phyloP scores from a whole-genome alignment of 2,329 filamentous ascomycete genomes.

The Fonsecaea erecta region DNA sequence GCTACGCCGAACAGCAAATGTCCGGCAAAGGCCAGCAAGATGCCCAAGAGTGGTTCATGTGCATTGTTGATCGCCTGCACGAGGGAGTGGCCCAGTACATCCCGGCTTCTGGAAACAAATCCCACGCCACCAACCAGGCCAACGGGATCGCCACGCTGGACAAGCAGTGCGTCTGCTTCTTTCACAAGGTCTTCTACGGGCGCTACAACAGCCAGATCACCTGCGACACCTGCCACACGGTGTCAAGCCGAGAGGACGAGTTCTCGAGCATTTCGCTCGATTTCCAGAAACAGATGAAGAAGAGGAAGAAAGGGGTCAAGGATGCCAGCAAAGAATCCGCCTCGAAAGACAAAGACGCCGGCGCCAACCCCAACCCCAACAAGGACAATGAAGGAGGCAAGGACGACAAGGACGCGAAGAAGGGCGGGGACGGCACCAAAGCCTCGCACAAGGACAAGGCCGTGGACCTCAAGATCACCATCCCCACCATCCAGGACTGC shows the following conservation, averaged over 20 bases:
- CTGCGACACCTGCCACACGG: slow-evolving; percentile 83
- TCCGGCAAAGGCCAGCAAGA: slow-evolving; percentile 96
- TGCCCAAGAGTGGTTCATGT: slow-evolving; percentile 96
- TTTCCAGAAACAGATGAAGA: slow-evolving; percentile 72
- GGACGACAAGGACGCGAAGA: slow-evolving; percentile 5
- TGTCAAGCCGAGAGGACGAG: slow-evolving; percentile 81
- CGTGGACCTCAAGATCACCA: slow-evolving; percentile 42
- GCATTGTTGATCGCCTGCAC: slow-evolving; percentile 89
- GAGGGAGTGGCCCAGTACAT: slow-evolving; percentile 64
- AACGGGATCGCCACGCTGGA: slow-evolving; percentile 35
- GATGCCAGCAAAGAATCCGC: slow-evolving; percentile 12
- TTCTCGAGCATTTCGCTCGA: slow-evolving; percentile 90
- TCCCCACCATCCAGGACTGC: slow-evolving; percentile 70
- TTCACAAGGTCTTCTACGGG: slow-evolving; percentile 93
- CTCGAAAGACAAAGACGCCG: slow-evolving; percentile 11
- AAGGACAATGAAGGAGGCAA: slow-evolving; percentile 6
- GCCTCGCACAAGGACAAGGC: not conserved
- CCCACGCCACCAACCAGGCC: slow-evolving; percentile 49
- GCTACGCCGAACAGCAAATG: slow-evolving; percentile 59
- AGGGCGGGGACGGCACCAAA: not conserved
- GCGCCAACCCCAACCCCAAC: too few relatives aligned
- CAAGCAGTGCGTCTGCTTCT: slow-evolving; percentile 76
- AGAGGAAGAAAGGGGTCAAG: slow-evolving; percentile 35
- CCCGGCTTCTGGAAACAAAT: slow-evolving; percentile 36
- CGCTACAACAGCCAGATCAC: slow-evolving; percentile 89